These are phyloP conservation scores for Pichia sp. DNA, from an alignment of 1,139 yeast genomes.

Conservation along the genomic window DNA sequence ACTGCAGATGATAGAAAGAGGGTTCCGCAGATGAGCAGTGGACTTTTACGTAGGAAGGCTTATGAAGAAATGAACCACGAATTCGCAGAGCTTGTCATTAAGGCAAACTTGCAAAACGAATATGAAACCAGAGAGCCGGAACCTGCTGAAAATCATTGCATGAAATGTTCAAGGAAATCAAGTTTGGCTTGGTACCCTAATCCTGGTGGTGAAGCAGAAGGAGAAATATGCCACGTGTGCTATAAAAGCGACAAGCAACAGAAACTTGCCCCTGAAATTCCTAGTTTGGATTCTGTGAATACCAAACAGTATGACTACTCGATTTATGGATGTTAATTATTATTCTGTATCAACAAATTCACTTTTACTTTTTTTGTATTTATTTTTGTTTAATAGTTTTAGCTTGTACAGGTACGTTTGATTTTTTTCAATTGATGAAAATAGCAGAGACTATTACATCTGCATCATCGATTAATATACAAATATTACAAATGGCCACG, in stretches of 20 bases:
- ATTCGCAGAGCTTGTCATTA: slow-evolving; percentile 10
- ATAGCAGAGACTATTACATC: no score
- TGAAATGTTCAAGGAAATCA: slow-evolving; percentile 5
- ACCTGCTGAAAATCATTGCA: not conserved
- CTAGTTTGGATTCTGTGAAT: slow-evolving; percentile 21
- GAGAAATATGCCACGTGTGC: slow-evolving; percentile 27
- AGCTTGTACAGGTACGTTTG: slow-evolving; percentile 2
- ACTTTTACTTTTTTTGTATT: not conserved
- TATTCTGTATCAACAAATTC: not conserved
- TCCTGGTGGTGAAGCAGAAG: slow-evolving; percentile 21
- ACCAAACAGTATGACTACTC: slow-evolving; percentile 7
- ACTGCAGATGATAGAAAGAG: slow-evolving; percentile 40
- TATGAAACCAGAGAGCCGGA: not conserved
- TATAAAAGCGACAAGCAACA: slow-evolving; percentile 18
- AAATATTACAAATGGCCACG: slow-evolving; percentile 24
- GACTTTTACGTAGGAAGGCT: slow-evolving; percentile 23
- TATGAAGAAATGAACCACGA: slow-evolving; percentile 11
- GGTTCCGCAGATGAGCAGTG: slow-evolving; percentile 6
- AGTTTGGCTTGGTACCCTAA: slow-evolving; percentile 28
- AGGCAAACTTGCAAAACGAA: slow-evolving; percentile 1
- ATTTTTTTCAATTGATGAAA: not conserved
- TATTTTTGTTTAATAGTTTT: not conserved
- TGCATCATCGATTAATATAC: not conserved
- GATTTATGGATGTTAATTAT: slow-evolving; percentile 4
- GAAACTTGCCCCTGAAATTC: slow-evolving; percentile 15